phyloP scores from a whole-genome alignment of 345 rosid species.

The Jatropha curcas region DNA sequence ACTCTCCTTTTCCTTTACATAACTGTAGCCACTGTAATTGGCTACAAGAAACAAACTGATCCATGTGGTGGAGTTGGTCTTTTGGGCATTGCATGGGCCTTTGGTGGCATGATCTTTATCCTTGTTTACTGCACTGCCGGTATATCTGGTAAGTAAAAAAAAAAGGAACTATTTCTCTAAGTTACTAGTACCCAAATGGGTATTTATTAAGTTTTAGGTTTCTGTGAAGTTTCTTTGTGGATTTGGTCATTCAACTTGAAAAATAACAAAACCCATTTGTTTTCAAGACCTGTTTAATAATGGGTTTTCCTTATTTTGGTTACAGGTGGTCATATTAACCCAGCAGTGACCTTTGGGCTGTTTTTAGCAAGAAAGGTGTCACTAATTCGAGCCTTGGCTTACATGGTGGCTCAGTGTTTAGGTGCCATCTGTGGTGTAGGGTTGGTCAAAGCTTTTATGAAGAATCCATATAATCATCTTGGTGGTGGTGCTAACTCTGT shows the following conservation, averaged over 20 bases:
- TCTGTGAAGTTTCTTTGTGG: too few species aligned
- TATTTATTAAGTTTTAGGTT: too few species aligned
- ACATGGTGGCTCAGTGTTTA: constrained; percentile 80
- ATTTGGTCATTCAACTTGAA: not conserved
- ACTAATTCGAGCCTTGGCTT: constrained; percentile 57
- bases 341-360: constrained; percentile 66
- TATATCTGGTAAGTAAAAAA: constrained; percentile 56
- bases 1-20: constrained; percentile 92
- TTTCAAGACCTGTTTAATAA: not conserved
- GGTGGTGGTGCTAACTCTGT: constrained; percentile 76
- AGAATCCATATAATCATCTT: constrained; percentile 44
- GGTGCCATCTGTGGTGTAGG: constrained; percentile 89
- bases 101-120: constrained; percentile 82
- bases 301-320: constrained; percentile 10
- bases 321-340: constrained; percentile 75
- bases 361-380: constrained; percentile 75
- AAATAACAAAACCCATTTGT: not conserved
- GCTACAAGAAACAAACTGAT: constrained; percentile 57
- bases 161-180: not conserved
- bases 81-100: constrained; percentile 90
- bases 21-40: constrained; percentile 79
- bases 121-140: constrained; percentile 85
- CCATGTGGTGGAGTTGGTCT: constrained; percentile 85
- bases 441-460: constrained; percentile 78
- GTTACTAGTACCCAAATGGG: not conserved